phyloP scores from a whole-genome alignment of 371 early-diverging fungal species.

The Syncephalis fuscata region DNA sequence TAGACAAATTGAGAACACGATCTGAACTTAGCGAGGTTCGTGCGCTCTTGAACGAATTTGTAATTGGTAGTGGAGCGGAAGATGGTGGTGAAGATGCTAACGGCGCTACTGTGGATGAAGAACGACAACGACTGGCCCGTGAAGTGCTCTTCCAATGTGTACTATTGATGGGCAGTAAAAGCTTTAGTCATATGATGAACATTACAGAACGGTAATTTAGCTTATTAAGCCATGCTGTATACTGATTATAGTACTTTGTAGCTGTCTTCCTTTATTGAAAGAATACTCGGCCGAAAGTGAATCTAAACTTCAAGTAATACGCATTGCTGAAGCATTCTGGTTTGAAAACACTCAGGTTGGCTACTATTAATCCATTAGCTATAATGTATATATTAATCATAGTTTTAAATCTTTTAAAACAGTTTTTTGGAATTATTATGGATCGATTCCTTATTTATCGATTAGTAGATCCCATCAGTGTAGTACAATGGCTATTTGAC shows the following conservation, averaged over 20 bases:
- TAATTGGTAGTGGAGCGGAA: no score
- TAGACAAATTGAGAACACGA: no score
- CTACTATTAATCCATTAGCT: constrained; percentile 1
- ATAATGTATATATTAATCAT: not conserved
- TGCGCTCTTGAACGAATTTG: no score
- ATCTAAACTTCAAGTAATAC: constrained; percentile 45
- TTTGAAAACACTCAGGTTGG: constrained; percentile 47
- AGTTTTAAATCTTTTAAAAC: constrained; percentile 1
- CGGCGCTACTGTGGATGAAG: no score
- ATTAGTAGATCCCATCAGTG: constrained; percentile 63
- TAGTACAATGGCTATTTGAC: constrained; percentile 59
- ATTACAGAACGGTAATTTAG: constrained; percentile 74
- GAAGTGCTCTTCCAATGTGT: constrained; percentile 68
- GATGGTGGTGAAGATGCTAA: no score
- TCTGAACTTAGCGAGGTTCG: no score
- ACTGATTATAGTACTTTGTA: no score
- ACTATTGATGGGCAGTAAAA: constrained; percentile 73
- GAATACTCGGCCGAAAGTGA: constrained; percentile 35
- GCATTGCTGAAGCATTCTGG: constrained; percentile 72
- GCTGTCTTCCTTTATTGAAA: constrained; percentile 51
- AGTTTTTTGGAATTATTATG: constrained; percentile 72
- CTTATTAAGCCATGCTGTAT: no score
- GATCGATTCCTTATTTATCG: constrained; percentile 88
- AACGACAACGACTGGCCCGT: no score
- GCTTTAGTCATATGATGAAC: constrained; percentile 82